Base-by-base conservation (phyloP, 2,329 filamentous ascomycete species). In the Epichloe elymi region DNA sequence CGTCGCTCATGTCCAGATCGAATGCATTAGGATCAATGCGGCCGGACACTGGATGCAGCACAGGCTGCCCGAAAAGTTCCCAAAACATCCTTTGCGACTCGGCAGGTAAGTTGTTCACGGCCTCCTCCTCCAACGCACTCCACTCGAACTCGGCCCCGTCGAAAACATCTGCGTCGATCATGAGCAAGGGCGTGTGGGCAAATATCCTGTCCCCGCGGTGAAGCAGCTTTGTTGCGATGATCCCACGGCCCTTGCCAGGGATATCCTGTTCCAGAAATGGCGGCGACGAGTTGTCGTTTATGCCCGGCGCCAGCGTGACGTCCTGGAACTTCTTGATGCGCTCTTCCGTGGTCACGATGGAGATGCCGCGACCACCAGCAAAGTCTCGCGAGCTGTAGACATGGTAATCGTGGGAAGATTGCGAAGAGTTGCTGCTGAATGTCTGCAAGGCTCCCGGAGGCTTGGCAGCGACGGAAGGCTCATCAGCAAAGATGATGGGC, bases 331-430 rank as follows among this genome's bases (percentile, higher is more conserved):
- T 57, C n/a, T 47, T 54, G 3, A 66, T 67, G 46, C 68, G 63
- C 12, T 57, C 54, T 1, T 61, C 53, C 7, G 62, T 64, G 43
- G 67, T 71, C 35, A 73, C 47, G 48, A 72, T 55, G 20, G 67
- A 64, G 46, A 71, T 65, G 48, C 70, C 70, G 14, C 67, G 59
- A 33, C 62, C 63, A 15, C 58, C 55, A 39, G 66, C 69, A 50
- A 71, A 70, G 12, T 52, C 52, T 3, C 56, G 48, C 52, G 63
- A 62, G 15, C 64, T 56, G 55, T 65, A 72, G 52, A 68, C 62
- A 57, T 68, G 72, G 55, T 64, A 72, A 52, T 67, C 60, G 57
- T 68, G 71, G 55, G 35, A 42, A 8, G 46, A 6, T 15, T 39
- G 15, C n/a, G 45, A 38, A 20, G 36, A 23, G 20, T 47, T 47